Base-by-base conservation (phyloP, 2,329 filamentous ascomycete species). In the Ophiostoma ulmi region DNA sequence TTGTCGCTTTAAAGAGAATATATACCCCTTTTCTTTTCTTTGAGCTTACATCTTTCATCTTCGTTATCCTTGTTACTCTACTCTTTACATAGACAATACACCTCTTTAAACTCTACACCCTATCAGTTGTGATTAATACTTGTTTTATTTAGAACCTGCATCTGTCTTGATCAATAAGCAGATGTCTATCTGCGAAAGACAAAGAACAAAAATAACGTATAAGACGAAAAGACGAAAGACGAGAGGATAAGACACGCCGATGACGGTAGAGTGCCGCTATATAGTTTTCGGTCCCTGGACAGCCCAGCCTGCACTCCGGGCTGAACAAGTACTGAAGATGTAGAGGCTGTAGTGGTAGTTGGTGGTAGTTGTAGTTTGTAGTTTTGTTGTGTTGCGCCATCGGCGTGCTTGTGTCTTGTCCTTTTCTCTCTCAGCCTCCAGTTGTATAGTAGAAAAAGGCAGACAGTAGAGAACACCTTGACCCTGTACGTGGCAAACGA, bases 1-100 rank as follows among this genome's bases (percentile, higher is more conserved):
- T 63, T 52, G 38, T 36, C 26, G 26, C 35, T 70, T 26, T 8
- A 58, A 63, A 69, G 35, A 69, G 48, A 35, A 68, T 52, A 68
- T 71, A 71, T 68, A 68, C 58, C 58, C 70, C 58, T 61, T 35
- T 63, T 31, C 26, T 63, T 52, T 63, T 35, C 52, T 58, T 58
- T 55, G 5, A n/a, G 14, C 52, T n/a, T 58, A 7, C 26, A 31
- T 22, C 7, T 35, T 35, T 36, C 26, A 26, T 7, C 22, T 26
- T 22, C 44, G 13, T 48, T 48, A 6, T 14, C 14, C 1, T 48
- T 22, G 8, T 55, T 8, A 10, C n/a, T 58, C 52, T 58, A 22
- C 52, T 6, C 14, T 48, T 17, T 58, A 58, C 13, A 58, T 58
- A 58, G 52, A 31, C 52, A 58, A 58, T 31, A 26, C 52, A 48